phyloP scores from a whole-genome alignment of 495 filamentous ascomycete genomes.

The Monascus purpureus region DNA sequence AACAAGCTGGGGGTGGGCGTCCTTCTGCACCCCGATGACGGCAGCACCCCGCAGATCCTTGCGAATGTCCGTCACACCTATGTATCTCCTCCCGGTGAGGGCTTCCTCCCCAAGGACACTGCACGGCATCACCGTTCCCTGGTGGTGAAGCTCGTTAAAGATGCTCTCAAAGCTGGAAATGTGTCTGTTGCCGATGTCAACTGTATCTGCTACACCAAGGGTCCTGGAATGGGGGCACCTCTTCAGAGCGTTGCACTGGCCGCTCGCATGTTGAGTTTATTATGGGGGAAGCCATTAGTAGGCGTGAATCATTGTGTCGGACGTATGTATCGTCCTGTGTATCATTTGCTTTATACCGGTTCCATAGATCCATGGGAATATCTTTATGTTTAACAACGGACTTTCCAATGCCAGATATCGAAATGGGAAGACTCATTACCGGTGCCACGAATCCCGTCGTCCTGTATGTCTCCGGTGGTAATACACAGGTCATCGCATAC shows the following conservation, averaged over 20 bases:
- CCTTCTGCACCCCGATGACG: conserved; percentile 61
- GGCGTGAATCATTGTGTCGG: conserved; percentile 97
- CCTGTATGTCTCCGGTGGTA: conserved; percentile 89
- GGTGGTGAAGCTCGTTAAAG: conserved; percentile 66
- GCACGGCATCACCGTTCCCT: conserved; percentile 79
- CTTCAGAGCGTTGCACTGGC: conserved; percentile 79
- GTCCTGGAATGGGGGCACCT: conserved; percentile 93
- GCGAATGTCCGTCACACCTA: conserved; percentile 93
- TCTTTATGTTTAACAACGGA: no score
- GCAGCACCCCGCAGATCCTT: conserved; percentile 57
- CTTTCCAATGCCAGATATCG: no score
- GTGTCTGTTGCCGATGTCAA: conserved; percentile 52
- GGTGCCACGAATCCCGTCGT: conserved; percentile 86
- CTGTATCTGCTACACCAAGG: conserved; percentile 91
- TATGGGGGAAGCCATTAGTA: conserved; percentile 79
- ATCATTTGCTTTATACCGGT: no score
- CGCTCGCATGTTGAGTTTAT: conserved; percentile 64
- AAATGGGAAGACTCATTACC: conserved; percentile 94
- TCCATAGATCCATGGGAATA: no score
- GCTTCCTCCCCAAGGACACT: conserved; percentile 93
- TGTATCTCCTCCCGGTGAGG: conserved; percentile 78
- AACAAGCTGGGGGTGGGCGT: conserved; percentile 95
- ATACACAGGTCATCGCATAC: conserved; percentile 97
- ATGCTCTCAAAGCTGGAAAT: conserved; percentile 56
- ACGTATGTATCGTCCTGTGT: conserved; percentile 35